phyloP scores from a whole-genome alignment of 345 rosid species.

The Streptanthus diversifolius region DNA sequence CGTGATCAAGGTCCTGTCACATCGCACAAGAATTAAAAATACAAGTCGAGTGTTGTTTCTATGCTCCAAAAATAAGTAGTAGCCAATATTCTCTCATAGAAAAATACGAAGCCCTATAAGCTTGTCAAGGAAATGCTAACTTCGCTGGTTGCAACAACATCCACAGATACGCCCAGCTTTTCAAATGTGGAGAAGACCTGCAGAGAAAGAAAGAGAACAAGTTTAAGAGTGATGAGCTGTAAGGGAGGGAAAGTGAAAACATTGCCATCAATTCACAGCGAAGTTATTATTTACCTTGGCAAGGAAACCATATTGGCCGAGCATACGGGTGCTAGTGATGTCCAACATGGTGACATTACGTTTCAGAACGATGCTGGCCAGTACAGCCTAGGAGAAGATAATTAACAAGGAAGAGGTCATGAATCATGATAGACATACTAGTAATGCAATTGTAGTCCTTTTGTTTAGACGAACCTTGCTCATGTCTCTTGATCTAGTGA shows the following conservation, averaged over 20 bases:
- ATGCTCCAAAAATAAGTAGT: background rate
- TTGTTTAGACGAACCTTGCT: background rate
- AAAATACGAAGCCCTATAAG: background rate
- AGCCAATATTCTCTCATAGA: background rate
- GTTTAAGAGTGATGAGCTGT: background rate
- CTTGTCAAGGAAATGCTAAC: slow-evolving; percentile 6
- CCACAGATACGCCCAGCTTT: background rate
- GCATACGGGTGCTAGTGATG: slow-evolving; percentile 9
- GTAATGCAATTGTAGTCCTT: background rate
- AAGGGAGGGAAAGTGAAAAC: background rate
- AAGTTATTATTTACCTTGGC: background rate
- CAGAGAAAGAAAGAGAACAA: background rate
- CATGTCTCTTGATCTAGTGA: slow-evolving; percentile 5
- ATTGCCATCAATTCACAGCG: background rate
- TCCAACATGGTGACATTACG: slow-evolving; percentile 7
- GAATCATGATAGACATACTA: background rate
- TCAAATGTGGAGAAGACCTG: slow-evolving; percentile 2
- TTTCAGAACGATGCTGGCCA: slow-evolving; percentile 10
- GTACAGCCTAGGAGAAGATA: slow-evolving; percentile 1
- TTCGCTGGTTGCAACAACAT: slow-evolving; percentile 9
- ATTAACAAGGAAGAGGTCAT: background rate
- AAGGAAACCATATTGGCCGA: background rate
- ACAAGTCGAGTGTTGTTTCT: background rate
- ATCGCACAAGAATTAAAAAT: background rate
- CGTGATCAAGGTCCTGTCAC: slow-evolving; percentile 42